Evolutionary conservation across 1,139 yeast species (phyloP), one percentile per base, ranked within the genome.

Genomic region (Pichia sp.): DNA sequence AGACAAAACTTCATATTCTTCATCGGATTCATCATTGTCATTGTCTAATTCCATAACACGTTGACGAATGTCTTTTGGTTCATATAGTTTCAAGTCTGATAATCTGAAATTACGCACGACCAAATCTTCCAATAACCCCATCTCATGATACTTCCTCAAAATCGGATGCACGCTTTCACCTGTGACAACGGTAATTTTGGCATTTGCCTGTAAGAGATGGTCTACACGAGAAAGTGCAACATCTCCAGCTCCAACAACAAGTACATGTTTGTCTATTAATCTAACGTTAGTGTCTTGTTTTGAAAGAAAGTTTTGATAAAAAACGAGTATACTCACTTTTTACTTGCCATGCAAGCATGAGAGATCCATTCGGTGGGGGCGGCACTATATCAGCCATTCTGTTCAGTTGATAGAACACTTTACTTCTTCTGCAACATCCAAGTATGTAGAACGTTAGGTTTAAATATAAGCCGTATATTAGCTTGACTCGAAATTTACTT

Each of bases 191-290:
- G 90, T 85, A 47, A 88, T 79, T 53, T 73, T 74, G 5, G 95
- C 93, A 59, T 83, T 80, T 0, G 95, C 93, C 31, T 79, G 78
- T 11, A 87, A 70, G 42, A 88, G 74, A 64, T 86, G 88, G 53
- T 78, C 74, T 13, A 88, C 80, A 55, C 96, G 71, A 42, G 90
- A 81, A 15, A 83, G 74, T 0, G 92, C 96, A 10, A 89, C 96
- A 52, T 85, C 90, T 5, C 96, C 95, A 8, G 86, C 88, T 0
- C 96, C 96, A 47, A 88, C 80, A 1, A 88, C 87, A 29, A 88
- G 74, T 30, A 87, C 88, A 62, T 80, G 87, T 57, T 79, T 81
- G 61, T 77, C 72, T 63, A 34, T 46, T 29, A 31, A 5, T 23
- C 19, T 4, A 23, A 31, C 13, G n/a, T 44, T 26, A 26, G 47